A percentile compares a stretch with the other conserved stretches of the same genome.
phyloP scores from a whole-genome alignment of 768 basidiomycete genomes.

The Mycena capillaripes region DNA sequence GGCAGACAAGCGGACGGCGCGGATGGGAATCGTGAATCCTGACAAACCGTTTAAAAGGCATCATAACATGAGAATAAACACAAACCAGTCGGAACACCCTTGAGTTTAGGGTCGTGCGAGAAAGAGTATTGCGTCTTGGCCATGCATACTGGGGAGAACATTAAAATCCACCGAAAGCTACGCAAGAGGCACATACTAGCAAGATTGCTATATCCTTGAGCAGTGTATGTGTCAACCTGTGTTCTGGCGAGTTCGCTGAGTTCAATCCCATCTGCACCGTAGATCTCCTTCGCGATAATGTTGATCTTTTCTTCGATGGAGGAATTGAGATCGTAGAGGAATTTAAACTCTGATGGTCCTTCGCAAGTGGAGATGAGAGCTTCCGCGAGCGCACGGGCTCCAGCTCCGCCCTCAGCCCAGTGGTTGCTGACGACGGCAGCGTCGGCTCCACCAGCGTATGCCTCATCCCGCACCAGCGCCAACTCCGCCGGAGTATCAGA shows the following conservation, averaged over 20 bases:
- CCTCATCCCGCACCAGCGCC: constrained; percentile 83
- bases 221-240: constrained; percentile 93
- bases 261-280: constrained; percentile 92
- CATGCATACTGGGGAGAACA: constrained; percentile 81
- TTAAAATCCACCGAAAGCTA: constrained; percentile 12
- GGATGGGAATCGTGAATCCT: constrained; percentile 95
- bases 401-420: constrained; percentile 96
- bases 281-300: constrained; percentile 91
- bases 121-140: constrained; percentile 99
- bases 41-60: constrained; percentile 3
- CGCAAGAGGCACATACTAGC: constrained; percentile 69
- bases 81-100: constrained; percentile 87
- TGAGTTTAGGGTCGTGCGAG: constrained; percentile 92
- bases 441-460: constrained; percentile 91
- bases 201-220: constrained; percentile 85
- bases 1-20: constrained; percentile 88
- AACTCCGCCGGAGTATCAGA: constrained; percentile 94
- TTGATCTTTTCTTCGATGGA: constrained; percentile 91
- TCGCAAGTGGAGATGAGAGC: constrained; percentile 93
- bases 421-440: constrained; percentile 96
- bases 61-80: constrained; percentile 14
- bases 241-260: constrained; percentile 87
- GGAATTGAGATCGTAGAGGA: constrained; percentile 90
- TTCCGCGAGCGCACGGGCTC: constrained; percentile 91
- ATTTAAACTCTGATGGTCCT: constrained; percentile 87